These are phyloP conservation scores for Nothophytophthora sp. DNA, from an alignment of 352 stramenopile genomes.

Conservation along the genomic window DNA sequence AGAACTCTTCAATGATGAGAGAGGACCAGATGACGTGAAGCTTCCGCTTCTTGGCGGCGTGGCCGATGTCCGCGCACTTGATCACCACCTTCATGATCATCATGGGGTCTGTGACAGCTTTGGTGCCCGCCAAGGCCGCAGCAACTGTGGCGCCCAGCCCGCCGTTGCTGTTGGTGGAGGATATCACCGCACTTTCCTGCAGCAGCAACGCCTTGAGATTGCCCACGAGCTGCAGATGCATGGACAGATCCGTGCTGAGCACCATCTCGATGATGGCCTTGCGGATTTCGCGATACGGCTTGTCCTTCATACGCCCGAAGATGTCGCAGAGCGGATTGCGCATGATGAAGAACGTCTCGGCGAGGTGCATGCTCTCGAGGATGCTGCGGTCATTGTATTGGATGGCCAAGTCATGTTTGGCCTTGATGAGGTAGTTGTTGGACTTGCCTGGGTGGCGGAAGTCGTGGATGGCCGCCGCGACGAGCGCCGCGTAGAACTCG, in stretches of 20 bases:
- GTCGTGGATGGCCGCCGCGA: conserved; percentile 85
- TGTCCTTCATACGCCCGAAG: conserved; percentile 79
- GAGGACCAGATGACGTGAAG: conserved; percentile 92
- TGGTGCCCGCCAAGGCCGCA: conserved; percentile 8
- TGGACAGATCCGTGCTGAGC: conserved; percentile 83
- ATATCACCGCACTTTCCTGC: conserved; percentile 47
- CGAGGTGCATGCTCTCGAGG: conserved; percentile 87
- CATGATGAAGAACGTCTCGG: conserved; percentile 85
- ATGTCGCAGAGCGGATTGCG: conserved; percentile 72
- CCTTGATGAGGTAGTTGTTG: conserved; percentile 87
- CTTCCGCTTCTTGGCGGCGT: conserved; percentile 85
- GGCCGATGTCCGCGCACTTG: conserved; percentile 93
- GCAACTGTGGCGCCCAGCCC: conserved; percentile 12
- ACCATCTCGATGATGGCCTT: conserved; percentile 90
- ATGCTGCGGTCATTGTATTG: conserved; percentile 87
- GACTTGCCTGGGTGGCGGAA: conserved; percentile 84
- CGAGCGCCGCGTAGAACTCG: conserved; percentile 77
- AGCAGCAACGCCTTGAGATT: conserved; percentile 78
- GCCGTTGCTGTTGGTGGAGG: conserved; percentile 8
- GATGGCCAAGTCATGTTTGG: conserved; percentile 74
- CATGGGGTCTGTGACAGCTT: conserved; percentile 68
- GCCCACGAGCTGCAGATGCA: conserved; percentile 81
- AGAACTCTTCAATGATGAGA: conserved; percentile 95
- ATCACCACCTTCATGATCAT: conserved; percentile 91
- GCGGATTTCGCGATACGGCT: conserved; percentile 75